Base-by-base conservation (phyloP, 306 rosid genomes). In the Chamaecrista fasciculata region DNA sequence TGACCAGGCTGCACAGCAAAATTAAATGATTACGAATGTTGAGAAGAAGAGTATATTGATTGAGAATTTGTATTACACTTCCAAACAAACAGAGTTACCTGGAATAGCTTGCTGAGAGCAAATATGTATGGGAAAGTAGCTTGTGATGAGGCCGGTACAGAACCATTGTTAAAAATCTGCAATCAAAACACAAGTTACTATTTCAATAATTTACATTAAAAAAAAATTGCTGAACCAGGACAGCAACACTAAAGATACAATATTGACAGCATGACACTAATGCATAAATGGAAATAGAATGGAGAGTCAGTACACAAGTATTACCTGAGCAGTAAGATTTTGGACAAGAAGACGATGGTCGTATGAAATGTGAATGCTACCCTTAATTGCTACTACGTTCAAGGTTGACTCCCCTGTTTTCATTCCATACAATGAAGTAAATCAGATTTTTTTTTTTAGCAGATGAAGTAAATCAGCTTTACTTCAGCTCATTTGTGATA, bases 91-190 rank as follows among this genome's bases (percentile, higher is more conserved):
- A 29, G 24, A 31, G 0, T 51, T 83, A 94, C 97, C 93, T 94
- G 98, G 86, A 94, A 80, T 77, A 71, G 86, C 78, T 90, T 88
- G 87, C 92, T 94, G 77, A 88, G 96, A 49, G 87, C 83, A 82
- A 94, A 94, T 68, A 77, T 6, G 79, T 94, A 94, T 43, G 97
- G 98, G 82, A 88, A 94, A 72, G 95, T 81, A 76, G 96, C 97
- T 78, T 94, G 98, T 26, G 89, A 74, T 39, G 91, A 80, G 57
- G 86, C 86, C 57, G 88, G 95, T 50, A 90, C 90, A 6, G 90
- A 73, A 19, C 86, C 91, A 63, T 82, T 94, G 89, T 94, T 85
- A 67, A 90, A 88, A 55, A 70, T 81, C 97, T 94, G 85, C 56
- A 73, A 67, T 69, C 33, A 44, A 66, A 69, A 43, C 36, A 48